Conservation (phyloP, 495 filamentous ascomycete species). For the Apodospora peruviana region DNA sequence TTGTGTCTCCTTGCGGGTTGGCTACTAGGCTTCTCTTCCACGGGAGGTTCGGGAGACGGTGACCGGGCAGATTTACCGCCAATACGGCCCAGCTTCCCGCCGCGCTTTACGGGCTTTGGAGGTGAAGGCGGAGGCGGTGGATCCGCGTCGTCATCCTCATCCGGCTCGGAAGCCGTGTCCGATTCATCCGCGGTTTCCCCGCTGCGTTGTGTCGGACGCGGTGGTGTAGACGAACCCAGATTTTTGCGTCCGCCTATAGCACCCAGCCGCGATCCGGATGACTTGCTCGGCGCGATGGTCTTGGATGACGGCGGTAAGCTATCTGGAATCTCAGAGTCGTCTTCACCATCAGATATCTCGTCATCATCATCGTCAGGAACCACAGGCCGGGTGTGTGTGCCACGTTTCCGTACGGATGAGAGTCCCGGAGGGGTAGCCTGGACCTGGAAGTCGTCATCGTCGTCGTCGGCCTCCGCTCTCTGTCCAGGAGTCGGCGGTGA, state of each 20-base stretch:
- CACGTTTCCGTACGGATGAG: constrained; percentile 13
- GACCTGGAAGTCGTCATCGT: constrained; percentile 47
- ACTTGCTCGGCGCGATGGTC: neutral
- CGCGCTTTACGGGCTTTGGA: constrained; percentile 15
- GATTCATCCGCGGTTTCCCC: constrained; percentile 11
- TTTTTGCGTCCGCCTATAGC: constrained; percentile 21
- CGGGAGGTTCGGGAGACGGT: constrained; percentile 9
- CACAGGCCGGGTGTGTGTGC: constrained; percentile 1
- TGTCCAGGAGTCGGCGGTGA: neutral
- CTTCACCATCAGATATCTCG: constrained; percentile 33
- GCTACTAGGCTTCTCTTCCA: constrained; percentile 1
- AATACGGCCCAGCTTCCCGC: constrained; percentile 36
- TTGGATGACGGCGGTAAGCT: constrained; percentile 5
- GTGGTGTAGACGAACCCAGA: constrained; percentile 10
- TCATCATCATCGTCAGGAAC: constrained; percentile 24
- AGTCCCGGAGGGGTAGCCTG: constrained; percentile 40
- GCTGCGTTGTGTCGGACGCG: neutral
- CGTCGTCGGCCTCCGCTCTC: constrained; percentile 10
- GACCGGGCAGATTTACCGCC: constrained; percentile 31
- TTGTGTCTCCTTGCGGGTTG: constrained; percentile 20
- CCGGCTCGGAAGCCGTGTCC: constrained; percentile 38
- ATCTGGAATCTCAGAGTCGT: constrained; percentile 14
- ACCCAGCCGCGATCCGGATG: constrained; percentile 17
- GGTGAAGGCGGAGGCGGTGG: constrained; percentile 8
- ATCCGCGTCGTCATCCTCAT: constrained; percentile 11